Percentiles rank a stretch among this genome's conserved stretches.
phyloP scores from a whole-genome alignment of 768 basidiomycete species.

The Crucibulum laeve region DNA sequence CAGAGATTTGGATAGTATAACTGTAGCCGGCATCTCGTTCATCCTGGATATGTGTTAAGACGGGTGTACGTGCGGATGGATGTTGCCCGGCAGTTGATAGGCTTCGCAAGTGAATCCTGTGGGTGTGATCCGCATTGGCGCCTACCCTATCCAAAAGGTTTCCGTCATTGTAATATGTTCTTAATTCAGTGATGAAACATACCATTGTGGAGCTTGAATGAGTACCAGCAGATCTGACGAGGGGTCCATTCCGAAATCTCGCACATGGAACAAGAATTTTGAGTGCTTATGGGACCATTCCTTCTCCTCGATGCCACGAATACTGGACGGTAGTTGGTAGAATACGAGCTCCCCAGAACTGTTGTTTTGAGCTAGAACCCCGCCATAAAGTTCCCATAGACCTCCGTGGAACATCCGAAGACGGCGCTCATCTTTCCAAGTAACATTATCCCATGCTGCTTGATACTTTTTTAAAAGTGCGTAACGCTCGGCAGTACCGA shows the following conservation, averaged over 20 bases:
- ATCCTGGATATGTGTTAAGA: slow-evolving; percentile 24
- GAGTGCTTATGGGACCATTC: slow-evolving; percentile 35
- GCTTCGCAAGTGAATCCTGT: slow-evolving; percentile 40
- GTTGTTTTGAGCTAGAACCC: slow-evolving; percentile 43
- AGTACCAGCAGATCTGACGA: slow-evolving; percentile 60
- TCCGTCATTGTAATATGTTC: not conserved
- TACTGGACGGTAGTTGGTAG: slow-evolving; percentile 42
- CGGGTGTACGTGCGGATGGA: slow-evolving; percentile 31
- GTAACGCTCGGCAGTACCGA: slow-evolving; percentile 28
- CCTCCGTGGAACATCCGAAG: slow-evolving; percentile 38
- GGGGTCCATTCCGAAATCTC: slow-evolving; percentile 66
- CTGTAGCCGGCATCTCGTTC: slow-evolving; percentile 17
- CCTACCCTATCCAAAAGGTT: slow-evolving; percentile 3
- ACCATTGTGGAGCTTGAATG: slow-evolving; percentile 36
- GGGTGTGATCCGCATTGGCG: slow-evolving; percentile 9
- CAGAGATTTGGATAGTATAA: slow-evolving; percentile 53
- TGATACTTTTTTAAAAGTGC: slow-evolving; percentile 32
- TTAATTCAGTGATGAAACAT: slow-evolving; percentile 7
- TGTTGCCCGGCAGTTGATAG: slow-evolving; percentile 43
- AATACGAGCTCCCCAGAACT: slow-evolving; percentile 31
- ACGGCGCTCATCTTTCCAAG: slow-evolving; percentile 24
- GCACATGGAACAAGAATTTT: slow-evolving; percentile 27
- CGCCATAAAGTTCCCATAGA: slow-evolving; percentile 57
- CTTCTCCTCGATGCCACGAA: slow-evolving; percentile 40
- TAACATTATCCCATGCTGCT: slow-evolving; percentile 32